Conservation (phyloP, 2,329 filamentous ascomycete genomes). For the Ophiostoma sp. region DNA sequence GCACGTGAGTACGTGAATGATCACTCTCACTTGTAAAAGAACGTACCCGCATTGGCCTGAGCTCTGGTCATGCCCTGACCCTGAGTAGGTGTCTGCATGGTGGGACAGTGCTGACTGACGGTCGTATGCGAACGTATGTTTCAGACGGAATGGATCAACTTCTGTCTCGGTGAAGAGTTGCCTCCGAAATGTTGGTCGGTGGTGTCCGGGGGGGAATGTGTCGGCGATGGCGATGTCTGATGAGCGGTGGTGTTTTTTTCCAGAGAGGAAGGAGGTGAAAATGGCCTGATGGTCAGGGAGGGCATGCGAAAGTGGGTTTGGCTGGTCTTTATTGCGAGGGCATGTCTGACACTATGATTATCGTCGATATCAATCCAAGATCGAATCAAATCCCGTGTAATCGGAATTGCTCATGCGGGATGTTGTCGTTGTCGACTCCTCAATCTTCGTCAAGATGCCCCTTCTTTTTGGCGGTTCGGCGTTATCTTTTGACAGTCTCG, state of each 20-base stretch:
- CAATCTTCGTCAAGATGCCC: not conserved
- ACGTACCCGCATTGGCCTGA: conserved; percentile 16
- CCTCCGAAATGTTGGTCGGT: not conserved
- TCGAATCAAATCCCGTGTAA: conserved; percentile 10
- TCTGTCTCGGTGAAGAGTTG: not conserved
- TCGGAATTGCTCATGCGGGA: not conserved
- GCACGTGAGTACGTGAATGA: not conserved
- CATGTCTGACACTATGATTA: not conserved
- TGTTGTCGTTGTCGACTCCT: not conserved
- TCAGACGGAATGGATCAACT: not conserved
- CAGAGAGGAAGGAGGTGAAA: not conserved
- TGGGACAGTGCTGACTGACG: not conserved
- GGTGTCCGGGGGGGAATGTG: not conserved
- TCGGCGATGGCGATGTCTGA: not conserved
- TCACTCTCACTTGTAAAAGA: not conserved
- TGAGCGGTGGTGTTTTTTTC: not conserved
- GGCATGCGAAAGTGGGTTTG: conserved; percentile 14
- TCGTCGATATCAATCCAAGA: not conserved
- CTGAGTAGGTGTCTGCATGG: not conserved
- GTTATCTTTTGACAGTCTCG: conserved; percentile 17
- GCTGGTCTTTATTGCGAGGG: conserved; percentile 4
- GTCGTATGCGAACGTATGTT: not conserved
- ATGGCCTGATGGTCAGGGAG: not conserved
- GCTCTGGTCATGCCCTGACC: conserved; percentile 12
- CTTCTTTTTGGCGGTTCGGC: not conserved